Evolutionary conservation across 305 asterid genomes (phyloP).

Genomic region (Caryopteris hybrid): DNA sequence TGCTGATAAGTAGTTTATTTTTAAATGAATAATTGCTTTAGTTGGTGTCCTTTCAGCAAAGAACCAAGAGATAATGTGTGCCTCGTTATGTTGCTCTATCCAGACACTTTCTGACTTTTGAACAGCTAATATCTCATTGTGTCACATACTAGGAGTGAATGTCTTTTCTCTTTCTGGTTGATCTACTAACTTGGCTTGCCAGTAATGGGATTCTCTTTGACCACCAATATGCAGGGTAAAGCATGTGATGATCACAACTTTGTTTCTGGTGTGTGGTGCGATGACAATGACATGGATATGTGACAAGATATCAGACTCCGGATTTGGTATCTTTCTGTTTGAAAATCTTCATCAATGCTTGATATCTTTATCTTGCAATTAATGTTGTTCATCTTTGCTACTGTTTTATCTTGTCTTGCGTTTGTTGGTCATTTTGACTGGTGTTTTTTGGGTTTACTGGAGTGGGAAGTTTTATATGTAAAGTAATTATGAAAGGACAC

Average conservation of each 20-base stretch:
- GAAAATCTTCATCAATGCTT: not conserved
- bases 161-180: not conserved
- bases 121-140: no score
- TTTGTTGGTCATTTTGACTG: not conserved
- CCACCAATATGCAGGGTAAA: slow-evolving; percentile 56
- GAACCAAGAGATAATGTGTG: no score
- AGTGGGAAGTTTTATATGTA: not conserved
- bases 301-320: slow-evolving; percentile 88
- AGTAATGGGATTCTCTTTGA: not conserved
- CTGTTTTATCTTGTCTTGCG: not conserved
- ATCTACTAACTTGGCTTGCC: not conserved
- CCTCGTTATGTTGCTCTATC: no score
- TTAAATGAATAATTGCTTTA: no score
- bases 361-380: not conserved
- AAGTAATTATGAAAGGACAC: not conserved
- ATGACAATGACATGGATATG: slow-evolving; percentile 95
- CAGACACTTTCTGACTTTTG: no score
- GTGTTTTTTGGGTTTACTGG: not conserved
- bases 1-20: not conserved
- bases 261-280: slow-evolving; percentile 85
- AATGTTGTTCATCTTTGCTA: not conserved
- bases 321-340: slow-evolving; percentile 60
- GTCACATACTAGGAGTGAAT: no score
- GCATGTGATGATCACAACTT: slow-evolving; percentile 79
- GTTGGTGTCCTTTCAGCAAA: no score